Evolutionary conservation across 192 early-diverging fungal genomes (phyloP).

Genomic region (Pilobolus umbonatus): DNA sequence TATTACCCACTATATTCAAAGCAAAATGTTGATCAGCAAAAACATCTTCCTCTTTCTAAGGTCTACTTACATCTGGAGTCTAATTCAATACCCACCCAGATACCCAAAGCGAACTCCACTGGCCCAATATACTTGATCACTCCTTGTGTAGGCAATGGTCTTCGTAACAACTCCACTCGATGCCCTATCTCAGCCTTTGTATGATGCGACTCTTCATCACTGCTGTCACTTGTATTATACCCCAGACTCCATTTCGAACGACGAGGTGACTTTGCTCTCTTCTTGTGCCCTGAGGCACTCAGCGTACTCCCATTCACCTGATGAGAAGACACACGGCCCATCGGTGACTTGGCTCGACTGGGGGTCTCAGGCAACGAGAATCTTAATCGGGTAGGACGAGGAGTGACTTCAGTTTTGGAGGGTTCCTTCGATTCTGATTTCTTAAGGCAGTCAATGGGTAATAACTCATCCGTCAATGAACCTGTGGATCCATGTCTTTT

Average conservation of each 20-base stretch:
- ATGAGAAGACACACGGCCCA: not conserved
- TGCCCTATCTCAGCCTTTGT: slow-evolving; percentile 11
- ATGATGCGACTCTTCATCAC: slow-evolving; percentile 17
- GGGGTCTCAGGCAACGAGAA: slow-evolving; percentile 31
- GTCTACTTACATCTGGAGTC: slow-evolving; percentile 27
- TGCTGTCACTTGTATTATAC: slow-evolving; percentile 17
- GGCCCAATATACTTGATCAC: slow-evolving; percentile 27
- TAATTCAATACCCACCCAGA: slow-evolving; percentile 32
- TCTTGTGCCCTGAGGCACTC: not conserved
- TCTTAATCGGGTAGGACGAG: slow-evolving; percentile 23
- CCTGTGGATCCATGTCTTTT: slow-evolving; percentile 9
- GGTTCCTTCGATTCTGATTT: not conserved
- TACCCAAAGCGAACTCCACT: slow-evolving; percentile 20
- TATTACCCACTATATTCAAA: slow-evolving; percentile 16
- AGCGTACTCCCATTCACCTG: not conserved
- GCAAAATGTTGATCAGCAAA: not conserved
- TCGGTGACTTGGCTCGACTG: slow-evolving; percentile 11
- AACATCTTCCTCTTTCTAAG: not conserved
- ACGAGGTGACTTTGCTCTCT: slow-evolving; percentile 12
- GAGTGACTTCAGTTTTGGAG: not conserved
- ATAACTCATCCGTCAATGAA: slow-evolving; percentile 21
- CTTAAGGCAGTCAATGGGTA: slow-evolving; percentile 18
- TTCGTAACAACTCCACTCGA: slow-evolving; percentile 24
- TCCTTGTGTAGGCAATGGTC: slow-evolving; percentile 31
- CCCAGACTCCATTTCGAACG: slow-evolving; percentile 23